Conservation (phyloP, 2,329 filamentous ascomycete genomes). For the Daldinia eschscholtzii region DNA sequence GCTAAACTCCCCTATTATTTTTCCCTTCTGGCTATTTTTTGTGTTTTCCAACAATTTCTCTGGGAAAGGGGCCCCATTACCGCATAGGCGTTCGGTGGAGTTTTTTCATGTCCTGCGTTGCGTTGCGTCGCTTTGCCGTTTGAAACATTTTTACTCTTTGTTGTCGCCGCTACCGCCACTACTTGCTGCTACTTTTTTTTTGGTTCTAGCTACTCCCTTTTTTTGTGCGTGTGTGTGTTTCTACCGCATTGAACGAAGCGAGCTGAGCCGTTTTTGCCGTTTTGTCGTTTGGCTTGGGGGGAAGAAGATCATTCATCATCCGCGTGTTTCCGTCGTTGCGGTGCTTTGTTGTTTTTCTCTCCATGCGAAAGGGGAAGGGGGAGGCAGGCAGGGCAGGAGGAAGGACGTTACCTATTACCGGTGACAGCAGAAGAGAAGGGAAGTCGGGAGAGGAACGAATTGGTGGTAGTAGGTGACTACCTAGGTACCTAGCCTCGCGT, state of each 20-base stretch:
- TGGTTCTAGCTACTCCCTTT: constrained; percentile 1
- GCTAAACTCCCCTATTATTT: constrained; percentile 12
- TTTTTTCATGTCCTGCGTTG: constrained; percentile 25
- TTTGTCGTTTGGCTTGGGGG: neutral
- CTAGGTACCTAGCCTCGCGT: too few relatives aligned
- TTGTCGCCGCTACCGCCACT: neutral
- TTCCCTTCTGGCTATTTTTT: constrained; percentile 30
- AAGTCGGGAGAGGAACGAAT: neutral
- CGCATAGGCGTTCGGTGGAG: constrained; percentile 45
- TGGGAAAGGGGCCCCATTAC: constrained; percentile 34
- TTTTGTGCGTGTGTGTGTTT: neutral
- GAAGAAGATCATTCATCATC: neutral
- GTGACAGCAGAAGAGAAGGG: neutral
- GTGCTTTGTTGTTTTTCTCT: constrained; percentile 4
- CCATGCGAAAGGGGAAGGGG: neutral
- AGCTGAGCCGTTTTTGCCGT: neutral
- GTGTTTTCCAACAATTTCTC: constrained; percentile 36
- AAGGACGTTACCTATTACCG: neutral
- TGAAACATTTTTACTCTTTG: constrained; percentile 10
- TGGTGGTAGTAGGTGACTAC: constrained; percentile 13
- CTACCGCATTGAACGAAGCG: constrained; percentile 5
- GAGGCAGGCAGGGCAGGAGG: constrained; percentile 1
- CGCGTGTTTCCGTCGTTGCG: neutral
- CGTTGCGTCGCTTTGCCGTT: constrained; percentile 1
- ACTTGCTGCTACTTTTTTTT: neutral